These are phyloP conservation scores for Peronospora farinosa DNA, from an alignment of 352 stramenopile species.

Conservation along the genomic window DNA sequence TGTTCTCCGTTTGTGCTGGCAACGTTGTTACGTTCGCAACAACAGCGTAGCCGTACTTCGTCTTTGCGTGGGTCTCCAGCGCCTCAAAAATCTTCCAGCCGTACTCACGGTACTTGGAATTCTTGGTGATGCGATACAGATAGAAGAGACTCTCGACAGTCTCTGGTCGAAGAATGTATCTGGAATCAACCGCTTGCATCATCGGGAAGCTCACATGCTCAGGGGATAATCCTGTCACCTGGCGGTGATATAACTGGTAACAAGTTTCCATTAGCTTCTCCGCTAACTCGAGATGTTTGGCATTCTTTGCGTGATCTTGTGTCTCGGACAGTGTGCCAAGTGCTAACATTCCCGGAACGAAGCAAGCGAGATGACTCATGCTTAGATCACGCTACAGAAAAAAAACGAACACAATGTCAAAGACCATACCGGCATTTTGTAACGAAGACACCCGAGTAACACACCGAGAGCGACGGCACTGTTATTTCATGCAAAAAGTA, in stretches of 20 bases:
- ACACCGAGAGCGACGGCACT: conserved; percentile 42
- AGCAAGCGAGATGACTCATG: conserved; percentile 97
- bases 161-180: conserved; percentile 92
- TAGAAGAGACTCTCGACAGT: conserved; percentile 95
- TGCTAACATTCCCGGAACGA: conserved; percentile 89
- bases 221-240: conserved; percentile 89
- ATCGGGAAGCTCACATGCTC: conserved; percentile 89
- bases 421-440: background rate
- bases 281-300: conserved; percentile 79
- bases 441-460: conserved; percentile 8
- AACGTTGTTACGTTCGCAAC: too few species aligned
- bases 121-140: conserved; percentile 91
- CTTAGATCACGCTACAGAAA: conserved; percentile 36
- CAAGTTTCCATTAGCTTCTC: conserved; percentile 90
- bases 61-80: background rate
- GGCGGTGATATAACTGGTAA: conserved; percentile 90
- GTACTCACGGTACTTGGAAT: conserved; percentile 36
- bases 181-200: conserved; percentile 50
- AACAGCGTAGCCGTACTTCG: too few species aligned
- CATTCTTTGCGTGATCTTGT: conserved; percentile 58
- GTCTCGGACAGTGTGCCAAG: conserved; percentile 82
- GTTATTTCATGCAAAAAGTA: conserved; percentile 62
- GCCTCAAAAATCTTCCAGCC: background rate
- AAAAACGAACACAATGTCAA: conserved; percentile 3
- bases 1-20: too few species aligned